Conservation (phyloP, 2,329 filamentous ascomycete genomes). For the Shiraia sp. region DNA sequence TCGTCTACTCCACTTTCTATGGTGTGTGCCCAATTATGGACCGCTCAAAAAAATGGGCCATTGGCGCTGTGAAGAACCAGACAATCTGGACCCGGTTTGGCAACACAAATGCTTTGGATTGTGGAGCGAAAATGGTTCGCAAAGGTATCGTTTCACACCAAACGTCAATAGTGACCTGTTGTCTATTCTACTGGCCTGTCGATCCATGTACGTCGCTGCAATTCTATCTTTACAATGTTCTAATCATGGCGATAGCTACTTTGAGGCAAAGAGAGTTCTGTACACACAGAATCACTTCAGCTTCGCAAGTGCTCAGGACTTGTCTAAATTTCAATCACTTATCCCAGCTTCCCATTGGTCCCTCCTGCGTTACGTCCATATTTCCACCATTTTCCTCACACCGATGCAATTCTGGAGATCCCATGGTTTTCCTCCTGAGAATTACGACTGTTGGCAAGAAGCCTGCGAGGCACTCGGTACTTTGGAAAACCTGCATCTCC, state of each 20-base stretch:
- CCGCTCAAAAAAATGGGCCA: constrained; percentile 8
- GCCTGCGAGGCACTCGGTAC: too few species aligned
- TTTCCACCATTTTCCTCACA: constrained; percentile 12
- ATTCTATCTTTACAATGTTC: background rate
- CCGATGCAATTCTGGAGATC: too few species aligned
- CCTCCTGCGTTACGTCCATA: constrained; percentile 6
- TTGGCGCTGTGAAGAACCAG: constrained; percentile 10
- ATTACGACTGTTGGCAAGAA: too few species aligned
- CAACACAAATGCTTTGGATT: constrained; percentile 15
- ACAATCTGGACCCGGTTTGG: constrained; percentile 9
- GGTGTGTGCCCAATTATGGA: constrained; percentile 1
- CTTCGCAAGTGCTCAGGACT: constrained; percentile 9
- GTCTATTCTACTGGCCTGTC: constrained; percentile 8
- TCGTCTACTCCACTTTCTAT: constrained; percentile 11
- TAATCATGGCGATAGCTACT: constrained; percentile 2
- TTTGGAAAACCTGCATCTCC: too few species aligned
- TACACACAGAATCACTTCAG: constrained; percentile 12
- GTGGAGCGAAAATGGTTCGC: background rate
- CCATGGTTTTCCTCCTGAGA: too few species aligned
- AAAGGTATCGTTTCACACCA: background rate
- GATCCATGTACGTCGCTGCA: constrained; percentile 4
- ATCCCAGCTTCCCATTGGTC: constrained; percentile 6
- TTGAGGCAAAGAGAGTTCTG: constrained; percentile 9
- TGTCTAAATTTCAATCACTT: constrained; percentile 4
- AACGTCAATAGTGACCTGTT: constrained; percentile 3